A percentile compares a stretch with the other conserved stretches of the same genome.
Evolutionary conservation across 352 stramenopile species (phyloP).

Genomic region (Lagenidium sp.): DNA sequence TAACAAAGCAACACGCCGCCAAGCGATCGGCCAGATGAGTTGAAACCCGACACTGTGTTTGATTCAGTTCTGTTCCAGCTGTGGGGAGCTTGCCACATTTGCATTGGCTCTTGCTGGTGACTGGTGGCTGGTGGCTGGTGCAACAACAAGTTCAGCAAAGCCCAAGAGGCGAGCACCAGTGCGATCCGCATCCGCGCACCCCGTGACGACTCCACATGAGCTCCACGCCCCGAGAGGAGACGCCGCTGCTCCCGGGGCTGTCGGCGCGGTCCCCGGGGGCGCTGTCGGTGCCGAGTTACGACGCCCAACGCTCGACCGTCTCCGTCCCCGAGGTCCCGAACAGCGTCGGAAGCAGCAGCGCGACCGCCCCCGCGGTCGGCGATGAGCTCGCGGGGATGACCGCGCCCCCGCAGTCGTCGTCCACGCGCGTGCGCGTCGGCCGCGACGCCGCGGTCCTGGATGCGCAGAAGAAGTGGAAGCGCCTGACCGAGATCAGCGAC

Average conservation of each 20-base stretch:
- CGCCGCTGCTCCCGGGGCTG: conserved; percentile 11
- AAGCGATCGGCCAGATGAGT: too few species aligned
- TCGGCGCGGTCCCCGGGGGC: background rate
- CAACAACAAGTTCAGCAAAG: too few species aligned
- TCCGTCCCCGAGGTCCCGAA: background rate
- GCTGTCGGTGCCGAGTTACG: conserved; percentile 7
- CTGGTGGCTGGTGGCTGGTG: too few species aligned
- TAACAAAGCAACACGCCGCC: too few species aligned
- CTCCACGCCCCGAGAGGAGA: conserved; percentile 6
- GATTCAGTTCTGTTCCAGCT: too few species aligned
- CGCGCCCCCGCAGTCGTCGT: background rate
- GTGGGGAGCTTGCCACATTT: background rate
- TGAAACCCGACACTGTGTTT: too few species aligned
- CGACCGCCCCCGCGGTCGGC: background rate
- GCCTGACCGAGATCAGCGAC: conserved; percentile 59
- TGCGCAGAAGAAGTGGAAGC: conserved; percentile 82
- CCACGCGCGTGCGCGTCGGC: conserved; percentile 35
- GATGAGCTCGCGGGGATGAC: background rate
- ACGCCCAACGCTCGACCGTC: background rate
- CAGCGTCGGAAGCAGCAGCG: background rate
- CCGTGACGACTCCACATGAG: conserved; percentile 4
- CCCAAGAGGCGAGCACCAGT: too few species aligned
- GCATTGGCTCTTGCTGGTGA: background rate
- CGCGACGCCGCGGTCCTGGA: conserved; percentile 59
- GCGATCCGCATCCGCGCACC: too few species aligned